A percentile compares a stretch with the other conserved stretches of the same genome.
Evolutionary conservation across 163 green algal species (phyloP).

Genomic region (Chlamydomonas reinhardtii): DNA sequence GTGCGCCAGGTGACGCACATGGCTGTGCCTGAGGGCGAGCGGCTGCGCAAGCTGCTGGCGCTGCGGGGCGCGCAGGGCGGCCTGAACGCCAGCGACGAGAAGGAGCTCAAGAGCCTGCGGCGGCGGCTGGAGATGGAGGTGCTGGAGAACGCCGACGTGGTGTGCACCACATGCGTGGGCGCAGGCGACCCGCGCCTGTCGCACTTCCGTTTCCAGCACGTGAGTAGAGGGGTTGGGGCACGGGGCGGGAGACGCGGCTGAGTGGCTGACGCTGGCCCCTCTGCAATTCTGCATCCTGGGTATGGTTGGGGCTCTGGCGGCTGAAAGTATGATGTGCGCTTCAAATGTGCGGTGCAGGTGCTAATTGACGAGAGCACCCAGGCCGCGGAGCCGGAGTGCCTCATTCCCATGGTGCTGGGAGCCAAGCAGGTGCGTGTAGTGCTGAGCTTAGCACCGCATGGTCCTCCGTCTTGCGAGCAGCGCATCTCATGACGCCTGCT

Average conservation of each 20-base stretch:
- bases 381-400: slow-evolving; percentile 93
- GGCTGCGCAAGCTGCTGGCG: slow-evolving; percentile 93
- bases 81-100: slow-evolving; percentile 90
- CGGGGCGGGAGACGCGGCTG: too few relatives aligned
- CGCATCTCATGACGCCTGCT: too few relatives aligned
- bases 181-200: slow-evolving; percentile 92
- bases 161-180: slow-evolving; percentile 95
- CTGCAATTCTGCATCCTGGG: too few relatives aligned
- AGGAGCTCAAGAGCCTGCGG: slow-evolving; percentile 83
- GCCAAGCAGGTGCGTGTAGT: slow-evolving; percentile 93
- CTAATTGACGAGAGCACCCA: slow-evolving; percentile 98
- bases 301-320: too few relatives aligned
- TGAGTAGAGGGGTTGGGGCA: slow-evolving; percentile 25
- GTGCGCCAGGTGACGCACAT: slow-evolving; percentile 84
- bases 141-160: slow-evolving; percentile 82
- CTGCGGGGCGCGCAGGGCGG: slow-evolving; percentile 92
- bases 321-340: too few relatives aligned
- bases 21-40: slow-evolving; percentile 78
- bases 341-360: slow-evolving; percentile 66
- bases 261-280: too few relatives aligned
- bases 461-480: too few relatives aligned
- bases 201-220: slow-evolving; percentile 91
- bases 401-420: slow-evolving; percentile 96
- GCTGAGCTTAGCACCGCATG: too few relatives aligned
- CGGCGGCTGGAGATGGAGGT: slow-evolving; percentile 86